Percentiles rank a stretch among this genome's conserved stretches.
These are phyloP conservation scores for Psilocybe cyanescens DNA, from an alignment of 768 basidiomycete species.

Conservation along the genomic window DNA sequence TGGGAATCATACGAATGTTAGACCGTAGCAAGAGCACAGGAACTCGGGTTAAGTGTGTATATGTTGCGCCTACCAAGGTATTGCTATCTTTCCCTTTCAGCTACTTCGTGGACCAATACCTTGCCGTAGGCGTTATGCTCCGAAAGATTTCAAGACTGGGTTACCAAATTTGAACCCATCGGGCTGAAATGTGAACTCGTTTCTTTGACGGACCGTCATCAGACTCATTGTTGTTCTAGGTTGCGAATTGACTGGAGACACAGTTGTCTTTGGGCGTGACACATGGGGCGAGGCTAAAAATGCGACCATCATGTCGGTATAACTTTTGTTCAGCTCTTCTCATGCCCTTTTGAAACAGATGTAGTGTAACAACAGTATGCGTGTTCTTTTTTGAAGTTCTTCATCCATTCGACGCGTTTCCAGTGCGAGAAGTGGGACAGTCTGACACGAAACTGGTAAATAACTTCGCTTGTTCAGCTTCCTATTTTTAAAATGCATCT, in stretches of 20 bases:
- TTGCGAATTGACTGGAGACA: slow-evolving; percentile 93
- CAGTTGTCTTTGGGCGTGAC: slow-evolving; percentile 63
- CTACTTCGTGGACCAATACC: background rate
- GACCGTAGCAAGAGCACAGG: slow-evolving; percentile 39
- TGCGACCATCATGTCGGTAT: slow-evolving; percentile 76
- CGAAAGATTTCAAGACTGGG: slow-evolving; percentile 87
- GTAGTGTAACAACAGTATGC: slow-evolving; percentile 78
- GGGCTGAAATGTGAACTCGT: slow-evolving; percentile 67
- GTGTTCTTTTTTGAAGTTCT: background rate
- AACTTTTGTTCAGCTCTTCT: background rate
- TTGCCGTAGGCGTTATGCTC: slow-evolving; percentile 77
- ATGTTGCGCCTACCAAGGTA: slow-evolving; percentile 94
- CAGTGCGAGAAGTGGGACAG: slow-evolving; percentile 98
- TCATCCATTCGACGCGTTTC: background rate
- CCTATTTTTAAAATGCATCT: background rate
- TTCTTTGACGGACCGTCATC: background rate
- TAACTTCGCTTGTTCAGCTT: background rate
- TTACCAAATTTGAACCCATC: slow-evolving; percentile 72
- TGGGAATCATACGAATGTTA: slow-evolving; percentile 82
- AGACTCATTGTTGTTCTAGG: slow-evolving; percentile 46
- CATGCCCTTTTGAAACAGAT: slow-evolving; percentile 7
- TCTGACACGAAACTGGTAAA: slow-evolving; percentile 83
- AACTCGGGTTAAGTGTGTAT: slow-evolving; percentile 71
- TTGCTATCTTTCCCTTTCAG: background rate
- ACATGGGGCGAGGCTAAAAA: slow-evolving; percentile 76